phyloP scores from a whole-genome alignment of 73 alveolate genomes.

The Paramecium sexaurelia region DNA sequence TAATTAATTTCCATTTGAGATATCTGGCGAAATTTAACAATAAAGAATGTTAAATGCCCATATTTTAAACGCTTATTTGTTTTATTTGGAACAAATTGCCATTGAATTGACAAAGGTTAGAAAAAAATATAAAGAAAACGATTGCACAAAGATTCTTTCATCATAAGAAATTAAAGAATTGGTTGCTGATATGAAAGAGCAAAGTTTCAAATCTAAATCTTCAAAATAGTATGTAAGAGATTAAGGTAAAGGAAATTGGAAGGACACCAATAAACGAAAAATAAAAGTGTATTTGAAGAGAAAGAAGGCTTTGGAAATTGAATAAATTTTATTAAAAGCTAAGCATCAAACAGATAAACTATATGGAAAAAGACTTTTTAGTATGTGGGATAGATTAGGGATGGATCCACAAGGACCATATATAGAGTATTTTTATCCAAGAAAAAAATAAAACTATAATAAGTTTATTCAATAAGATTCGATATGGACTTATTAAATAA shows the following conservation, averaged over 20 bases:
- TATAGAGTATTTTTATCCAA: constrained; percentile 28
- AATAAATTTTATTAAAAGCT: background rate
- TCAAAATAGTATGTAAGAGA: background rate
- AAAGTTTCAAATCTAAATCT: background rate
- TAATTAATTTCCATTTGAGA: background rate
- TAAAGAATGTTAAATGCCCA: background rate
- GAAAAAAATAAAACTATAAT: background rate
- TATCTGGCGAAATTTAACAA: constrained; percentile 10
- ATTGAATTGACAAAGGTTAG: background rate
- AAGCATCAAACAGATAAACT: background rate
- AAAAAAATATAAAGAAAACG: background rate
- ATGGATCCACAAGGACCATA: constrained; percentile 18
- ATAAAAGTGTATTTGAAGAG: background rate
- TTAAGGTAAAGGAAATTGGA: background rate
- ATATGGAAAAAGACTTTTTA: background rate
- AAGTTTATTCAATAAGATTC: background rate
- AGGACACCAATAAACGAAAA: background rate
- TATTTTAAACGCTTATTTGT: background rate
- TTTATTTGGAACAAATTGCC: background rate
- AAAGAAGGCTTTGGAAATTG: background rate
- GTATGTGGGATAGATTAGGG: constrained; percentile 22
- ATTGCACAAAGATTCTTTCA: background rate
- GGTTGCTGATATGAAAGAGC: background rate
- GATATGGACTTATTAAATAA: constrained; percentile 17
- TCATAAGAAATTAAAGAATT: background rate